phyloP scores from a whole-genome alignment of 495 filamentous ascomycete species.

The Podospora pseudoanserina region DNA sequence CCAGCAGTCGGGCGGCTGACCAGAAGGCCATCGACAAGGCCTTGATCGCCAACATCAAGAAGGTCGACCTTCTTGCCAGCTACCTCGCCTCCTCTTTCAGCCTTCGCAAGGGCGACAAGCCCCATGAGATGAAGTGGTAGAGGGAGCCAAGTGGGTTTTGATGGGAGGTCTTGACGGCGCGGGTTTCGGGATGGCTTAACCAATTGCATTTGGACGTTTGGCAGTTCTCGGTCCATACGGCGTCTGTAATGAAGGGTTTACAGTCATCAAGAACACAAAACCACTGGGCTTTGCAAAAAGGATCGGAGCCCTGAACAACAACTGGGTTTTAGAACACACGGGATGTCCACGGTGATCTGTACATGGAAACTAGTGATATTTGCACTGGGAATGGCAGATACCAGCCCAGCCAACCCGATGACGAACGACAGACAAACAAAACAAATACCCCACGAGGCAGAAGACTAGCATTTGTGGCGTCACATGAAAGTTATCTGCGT shows the following conservation, averaged over 20 bases:
- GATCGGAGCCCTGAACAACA: conserved; percentile 32
- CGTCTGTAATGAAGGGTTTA: conserved; percentile 58
- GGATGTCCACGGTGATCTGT: conserved; percentile 26
- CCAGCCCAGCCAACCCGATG: conserved; percentile 13
- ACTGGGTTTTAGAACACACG: conserved; percentile 24
- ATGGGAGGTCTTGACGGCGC: conserved; percentile 36
- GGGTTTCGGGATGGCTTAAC: conserved; percentile 50
- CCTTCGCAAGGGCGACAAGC: conserved; percentile 95
- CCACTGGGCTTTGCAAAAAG: conserved; percentile 32
- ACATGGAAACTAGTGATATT: conserved; percentile 22
- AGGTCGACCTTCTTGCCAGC: conserved; percentile 79
- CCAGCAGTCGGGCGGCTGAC: conserved; percentile 84
- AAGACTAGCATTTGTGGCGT: conserved; percentile 7
- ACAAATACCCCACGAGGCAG: conserved; percentile 10
- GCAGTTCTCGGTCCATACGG: conserved; percentile 55
- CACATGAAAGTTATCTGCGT: conserved; percentile 2
- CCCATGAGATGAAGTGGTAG: conserved; percentile 96
- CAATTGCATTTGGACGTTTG: conserved; percentile 57
- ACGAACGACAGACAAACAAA: conserved; percentile 8
- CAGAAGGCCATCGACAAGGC: conserved; percentile 98
- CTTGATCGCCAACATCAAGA: conserved; percentile 88
- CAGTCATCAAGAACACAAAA: conserved; percentile 49
- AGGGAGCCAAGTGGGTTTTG: conserved; percentile 25
- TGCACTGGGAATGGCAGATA: conserved; percentile 21
- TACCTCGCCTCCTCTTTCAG: conserved; percentile 93